Base-by-base conservation (phyloP, 257 asterid species). In the Solanum tarijense region DNA sequence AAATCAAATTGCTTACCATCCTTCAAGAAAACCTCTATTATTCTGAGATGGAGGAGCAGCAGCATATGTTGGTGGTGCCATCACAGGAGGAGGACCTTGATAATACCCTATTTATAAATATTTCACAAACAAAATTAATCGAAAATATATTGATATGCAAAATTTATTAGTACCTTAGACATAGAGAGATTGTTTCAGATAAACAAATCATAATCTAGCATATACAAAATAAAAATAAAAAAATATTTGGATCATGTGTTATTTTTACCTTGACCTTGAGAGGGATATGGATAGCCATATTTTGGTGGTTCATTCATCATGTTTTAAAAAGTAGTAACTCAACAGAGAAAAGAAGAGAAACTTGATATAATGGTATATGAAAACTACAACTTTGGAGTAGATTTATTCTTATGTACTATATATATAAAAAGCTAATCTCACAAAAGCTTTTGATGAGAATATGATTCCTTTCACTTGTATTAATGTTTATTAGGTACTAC, bases 41-140 rank as follows among this genome's bases (percentile, higher is more conserved):
- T 81, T 29, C 85, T 46, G 85, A 81, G 85, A 65, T 3, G 84
- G 85, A 46, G 85, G 85, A 81, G 85, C 0, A 81, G 84, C 65
- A 39, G 85, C 41, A 81, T 81, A 81, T 29, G 85, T 43, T 81
- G 85, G 85, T 29, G 85, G 85, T 7, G 85, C 85, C 85, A 81
- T 81, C 85, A 81, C 85, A 27, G 85, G 85, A 16, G 85, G 85
- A 46, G 85, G 85, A 81, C 41, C 85, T 38, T 81, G 68, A 81
- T 81, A 81, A 29, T 81, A 81, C 3, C 85, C 85, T 81, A n/a
- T 23, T 23, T 62, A 81, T 43, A 4, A 52, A 52, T 46, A 14
- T 81, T 46, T 25, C 38, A 78, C 7, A 9, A 14, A 14, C 31
- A 62, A 16, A 20, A 78, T 6, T 20, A 75, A 75, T 31, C 23